Conservation (phyloP, 768 basidiomycete species). For the Boletellus emodensis region DNA sequence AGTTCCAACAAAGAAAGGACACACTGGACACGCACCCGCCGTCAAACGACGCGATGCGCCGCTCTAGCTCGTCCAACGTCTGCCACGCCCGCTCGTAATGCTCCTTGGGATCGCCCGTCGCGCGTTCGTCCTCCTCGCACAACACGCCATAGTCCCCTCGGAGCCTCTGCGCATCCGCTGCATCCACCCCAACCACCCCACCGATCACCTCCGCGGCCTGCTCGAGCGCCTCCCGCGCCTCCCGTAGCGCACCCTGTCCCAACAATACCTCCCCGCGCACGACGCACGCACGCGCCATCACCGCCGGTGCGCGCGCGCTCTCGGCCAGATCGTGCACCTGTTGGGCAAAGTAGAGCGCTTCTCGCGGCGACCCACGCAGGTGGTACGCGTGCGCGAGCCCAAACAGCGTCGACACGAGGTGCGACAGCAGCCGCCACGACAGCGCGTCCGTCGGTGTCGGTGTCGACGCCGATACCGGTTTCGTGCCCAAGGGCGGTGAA, state of each 20-base stretch:
- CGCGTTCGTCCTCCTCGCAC: slow-evolving; percentile 27
- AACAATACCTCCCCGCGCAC: slow-evolving; percentile 69
- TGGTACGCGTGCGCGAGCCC: slow-evolving; percentile 62
- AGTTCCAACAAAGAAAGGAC: not conserved
- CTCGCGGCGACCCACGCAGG: slow-evolving; percentile 73
- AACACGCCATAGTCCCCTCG: slow-evolving; percentile 46
- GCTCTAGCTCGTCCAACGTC: slow-evolving; percentile 62
- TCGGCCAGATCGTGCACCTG: slow-evolving; percentile 73
- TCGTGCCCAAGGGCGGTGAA: slow-evolving; percentile 7
- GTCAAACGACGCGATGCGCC: slow-evolving; percentile 51
- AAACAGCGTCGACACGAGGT: slow-evolving; percentile 63
- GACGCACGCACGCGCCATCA: slow-evolving; percentile 62
- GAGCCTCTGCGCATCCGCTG: slow-evolving; percentile 54
- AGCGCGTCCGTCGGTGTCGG: slow-evolving; percentile 44
- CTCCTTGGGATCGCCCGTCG: slow-evolving; percentile 43
- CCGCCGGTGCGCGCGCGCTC: slow-evolving; percentile 60
- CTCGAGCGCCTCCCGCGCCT: slow-evolving; percentile 52
- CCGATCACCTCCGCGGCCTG: slow-evolving; percentile 46
- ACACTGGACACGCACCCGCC: slow-evolving; percentile 36
- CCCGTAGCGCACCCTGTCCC: slow-evolving; percentile 54
- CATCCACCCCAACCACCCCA: slow-evolving; percentile 51
- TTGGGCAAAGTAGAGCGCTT: slow-evolving; percentile 79
- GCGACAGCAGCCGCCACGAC: slow-evolving; percentile 76
- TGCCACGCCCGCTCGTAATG: slow-evolving; percentile 53
- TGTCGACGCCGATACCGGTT: slow-evolving; percentile 4